Base-by-base conservation (phyloP, 768 basidiomycete genomes). In the Tephrocybe rancida region DNA sequence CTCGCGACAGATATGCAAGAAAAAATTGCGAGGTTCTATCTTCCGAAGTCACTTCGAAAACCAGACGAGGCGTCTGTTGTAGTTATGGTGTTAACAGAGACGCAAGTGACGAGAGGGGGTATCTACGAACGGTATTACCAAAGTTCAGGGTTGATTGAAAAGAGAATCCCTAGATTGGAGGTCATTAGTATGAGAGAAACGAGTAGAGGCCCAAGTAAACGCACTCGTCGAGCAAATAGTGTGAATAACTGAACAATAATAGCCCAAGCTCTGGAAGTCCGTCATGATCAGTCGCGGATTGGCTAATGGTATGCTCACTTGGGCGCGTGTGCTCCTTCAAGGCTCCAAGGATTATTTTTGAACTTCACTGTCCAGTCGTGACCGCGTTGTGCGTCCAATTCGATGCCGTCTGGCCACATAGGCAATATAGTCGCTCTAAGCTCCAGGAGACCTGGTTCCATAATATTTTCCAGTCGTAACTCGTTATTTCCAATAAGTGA, bases 381-480 rank as follows among this genome's bases (percentile, higher is more conserved):
- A 48, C 76, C 72, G 37, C 67, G 59, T 54, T 75, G 62, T 35
- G 74, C 62, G 55, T 83, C 78, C 18, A 73, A 63, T 37, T 79
- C 78, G 41, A 86, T 68, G 1, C 89, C 88, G n/a, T 81, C 77
- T 21, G 80, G 80, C 89, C 89, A 92, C 64, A 85, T 70, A 13
- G 80, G 79, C 59, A 85, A 73, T 21, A 91, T 74, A 2, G 71
- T 66, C 35, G 78, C 73, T 52, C 81, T 72, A 37, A 91, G 75
- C 58, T 87, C 86, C 30, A 82, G 78, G 44, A 86, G 68, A 1
- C 82, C 84, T 4, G 74, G 68, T 35, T 71, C 66, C 52, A 75
- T 71, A 30, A 80, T 70, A 52, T 80, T 77, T 57, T 86, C 83
- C 44, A 84, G 71, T 44, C 78, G 78, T 39, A 91, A 68, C 68